Evolutionary conservation across 2,329 filamentous ascomycete genomes (phyloP).

Genomic region (Colletotrichum sublineola): DNA sequence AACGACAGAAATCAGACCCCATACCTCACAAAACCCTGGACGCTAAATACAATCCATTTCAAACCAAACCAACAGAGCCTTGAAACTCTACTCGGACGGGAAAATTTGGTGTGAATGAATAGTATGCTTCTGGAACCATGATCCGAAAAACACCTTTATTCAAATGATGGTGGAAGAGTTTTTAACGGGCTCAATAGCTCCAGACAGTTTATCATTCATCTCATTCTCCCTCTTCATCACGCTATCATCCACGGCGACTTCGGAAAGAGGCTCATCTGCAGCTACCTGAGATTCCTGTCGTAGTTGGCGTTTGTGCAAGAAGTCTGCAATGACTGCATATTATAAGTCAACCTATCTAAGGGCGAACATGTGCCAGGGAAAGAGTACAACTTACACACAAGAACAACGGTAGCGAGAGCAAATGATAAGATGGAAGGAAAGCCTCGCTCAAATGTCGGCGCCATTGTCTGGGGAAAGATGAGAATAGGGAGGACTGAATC

Average conservation of each 20-base stretch:
- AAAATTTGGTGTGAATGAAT: not conserved
- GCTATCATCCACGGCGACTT: not conserved
- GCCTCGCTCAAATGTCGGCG: conserved; percentile 46
- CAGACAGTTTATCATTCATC: not conserved
- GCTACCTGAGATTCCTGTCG: not conserved
- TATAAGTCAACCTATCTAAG: not conserved
- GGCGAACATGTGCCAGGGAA: accelerated
- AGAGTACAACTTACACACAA: conserved; percentile 19
- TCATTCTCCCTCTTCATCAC: not conserved
- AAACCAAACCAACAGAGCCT: not conserved
- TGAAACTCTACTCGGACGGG: accelerated
- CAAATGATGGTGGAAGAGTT: conserved; percentile 26
- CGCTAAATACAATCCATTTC: not conserved
- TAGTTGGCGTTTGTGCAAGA: conserved; percentile 18
- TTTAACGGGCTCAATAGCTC: not conserved
- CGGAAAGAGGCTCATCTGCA: conserved; percentile 4
- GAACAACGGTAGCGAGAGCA: conserved; percentile 21
- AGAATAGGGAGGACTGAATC: conserved; percentile 51
- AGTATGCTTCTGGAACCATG: not conserved
- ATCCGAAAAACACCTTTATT: not conserved
- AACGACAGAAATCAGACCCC: too few relatives aligned
- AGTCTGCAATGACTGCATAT: conserved; percentile 14
- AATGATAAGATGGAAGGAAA: conserved; percentile 19
- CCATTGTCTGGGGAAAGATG: conserved; percentile 51
- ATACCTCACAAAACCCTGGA: not conserved